Evolutionary conservation across 495 filamentous ascomycete species (phyloP), one percentile per base, ranked within the genome.

Genomic region (Penicillium maclennaniae): DNA sequence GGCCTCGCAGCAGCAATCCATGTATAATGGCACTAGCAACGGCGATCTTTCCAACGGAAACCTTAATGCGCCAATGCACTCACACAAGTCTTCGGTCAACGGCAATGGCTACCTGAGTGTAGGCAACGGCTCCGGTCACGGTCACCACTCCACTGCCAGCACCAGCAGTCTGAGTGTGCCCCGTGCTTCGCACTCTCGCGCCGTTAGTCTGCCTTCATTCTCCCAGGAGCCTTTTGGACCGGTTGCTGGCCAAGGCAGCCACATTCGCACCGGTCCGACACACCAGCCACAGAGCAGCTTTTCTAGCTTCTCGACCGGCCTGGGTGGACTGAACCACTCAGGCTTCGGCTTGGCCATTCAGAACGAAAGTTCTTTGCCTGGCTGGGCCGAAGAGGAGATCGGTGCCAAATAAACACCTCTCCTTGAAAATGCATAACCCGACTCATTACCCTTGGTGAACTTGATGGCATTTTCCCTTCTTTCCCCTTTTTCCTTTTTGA

Each of bases 131-230:
- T 83, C 89, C n/a, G 68, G 65, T 8, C 62, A 60, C 19, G 65
- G 69, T 23, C 73, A 76, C 55, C 72, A 77, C 38, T 53, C 71
- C 27, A 84, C 91, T 5, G 87, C 89, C 20, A 90, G 90, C 19
- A 81, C 81, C 31, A 85, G 81, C 62, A 74, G 62, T 50, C 63
- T 82, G 47, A 81, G 74, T 53, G 74, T 75, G 17, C 76, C 74
- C 27, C 84, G 88, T 36, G 82, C 80, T 25, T 86, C 88, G 58
- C 91, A 96, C 69, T 87, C 83, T 60, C 86, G 91, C 27, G 88
- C 91, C 38, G 88, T 93, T 49, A 92, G 88, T 63, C 72, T 96
- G 55, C 91, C 91, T 1, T 89, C 80, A 6, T 86, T 85, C 64
- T 80, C 82, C 0, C 83, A 84, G 61, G 82, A 83, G 40, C 74